phyloP scores from a whole-genome alignment of 2,329 filamentous ascomycete species.

The Paecilomyces sp. region DNA sequence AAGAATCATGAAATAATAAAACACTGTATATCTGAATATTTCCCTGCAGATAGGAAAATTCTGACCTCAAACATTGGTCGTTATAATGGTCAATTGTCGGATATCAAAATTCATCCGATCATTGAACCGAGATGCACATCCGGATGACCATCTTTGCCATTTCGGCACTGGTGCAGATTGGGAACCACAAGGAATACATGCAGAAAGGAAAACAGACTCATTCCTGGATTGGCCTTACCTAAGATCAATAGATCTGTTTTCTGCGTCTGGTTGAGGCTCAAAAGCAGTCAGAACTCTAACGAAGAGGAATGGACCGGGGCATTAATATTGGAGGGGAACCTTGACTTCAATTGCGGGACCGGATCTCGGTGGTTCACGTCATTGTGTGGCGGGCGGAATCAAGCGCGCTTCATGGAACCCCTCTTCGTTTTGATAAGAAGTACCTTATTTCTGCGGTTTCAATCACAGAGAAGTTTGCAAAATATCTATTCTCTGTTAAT shows the following conservation, averaged over 20 bases:
- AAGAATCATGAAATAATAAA: no score
- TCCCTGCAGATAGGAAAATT: no score
- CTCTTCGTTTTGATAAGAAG: neutral
- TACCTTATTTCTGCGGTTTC: no score
- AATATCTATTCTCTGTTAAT: no score
- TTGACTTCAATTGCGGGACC: neutral
- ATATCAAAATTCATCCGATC: no score
- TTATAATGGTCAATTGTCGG: no score
- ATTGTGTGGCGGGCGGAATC: neutral
- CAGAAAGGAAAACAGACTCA: neutral
- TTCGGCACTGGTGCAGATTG: neutral
- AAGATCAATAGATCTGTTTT: neutral
- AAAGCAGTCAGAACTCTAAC: neutral
- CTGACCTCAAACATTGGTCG: no score
- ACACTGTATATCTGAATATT: no score
- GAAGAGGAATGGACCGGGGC: neutral
- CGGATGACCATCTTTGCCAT: neutral
- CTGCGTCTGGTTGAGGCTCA: neutral
- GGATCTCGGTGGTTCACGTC: neutral
- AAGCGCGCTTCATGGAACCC: neutral
- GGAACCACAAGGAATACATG: neutral
- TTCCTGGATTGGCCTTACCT: neutral
- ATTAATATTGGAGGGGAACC: neutral
- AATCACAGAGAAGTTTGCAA: no score
- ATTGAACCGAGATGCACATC: no score